These are phyloP conservation scores for Lolium rigidum DNA, from an alignment of 176 grass and related monocot genomes.

Conservation along the genomic window DNA sequence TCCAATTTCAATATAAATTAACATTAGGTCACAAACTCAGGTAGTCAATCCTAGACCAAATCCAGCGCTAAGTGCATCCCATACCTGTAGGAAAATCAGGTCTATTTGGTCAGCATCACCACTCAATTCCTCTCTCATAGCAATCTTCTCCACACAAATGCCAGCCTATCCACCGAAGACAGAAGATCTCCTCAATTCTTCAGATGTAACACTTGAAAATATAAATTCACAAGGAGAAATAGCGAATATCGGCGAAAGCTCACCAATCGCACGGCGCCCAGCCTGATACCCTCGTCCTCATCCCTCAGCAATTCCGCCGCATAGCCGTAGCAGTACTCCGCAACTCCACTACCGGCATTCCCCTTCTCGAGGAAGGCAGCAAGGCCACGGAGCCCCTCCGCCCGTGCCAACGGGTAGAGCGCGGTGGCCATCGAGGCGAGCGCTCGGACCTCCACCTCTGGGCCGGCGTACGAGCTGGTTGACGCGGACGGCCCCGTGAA, in stretches of 20 bases:
- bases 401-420: conserved; percentile 71
- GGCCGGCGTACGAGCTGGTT: not conserved
- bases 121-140: conserved; percentile 33
- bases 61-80: not conserved
- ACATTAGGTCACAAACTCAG: conserved; percentile 2
- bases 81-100: conserved; percentile 80
- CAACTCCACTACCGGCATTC: conserved; percentile 21
- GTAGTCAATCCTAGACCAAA: not conserved
- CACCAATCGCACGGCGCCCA: conserved; percentile 74
- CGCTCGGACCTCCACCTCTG: conserved; percentile 39
- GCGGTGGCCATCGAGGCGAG: conserved; percentile 61
- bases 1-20: not conserved
- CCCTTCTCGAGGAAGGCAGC: conserved; percentile 49
- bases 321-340: conserved; percentile 54
- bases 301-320: conserved; percentile 58
- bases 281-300: conserved; percentile 66
- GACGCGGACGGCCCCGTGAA: conserved; percentile 39
- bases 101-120: conserved; percentile 48
- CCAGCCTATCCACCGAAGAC: conserved; percentile 51
- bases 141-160: conserved; percentile 60
- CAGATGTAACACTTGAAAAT: conserved; percentile 12
- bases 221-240: conserved; percentile 16
- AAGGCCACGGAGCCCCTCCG: conserved; percentile 59
- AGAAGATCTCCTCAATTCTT: not conserved
- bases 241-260: conserved; percentile 5